These are phyloP conservation scores for Wickerhamiella musiphila DNA, from an alignment of 805 yeast species.

Conservation along the genomic window DNA sequence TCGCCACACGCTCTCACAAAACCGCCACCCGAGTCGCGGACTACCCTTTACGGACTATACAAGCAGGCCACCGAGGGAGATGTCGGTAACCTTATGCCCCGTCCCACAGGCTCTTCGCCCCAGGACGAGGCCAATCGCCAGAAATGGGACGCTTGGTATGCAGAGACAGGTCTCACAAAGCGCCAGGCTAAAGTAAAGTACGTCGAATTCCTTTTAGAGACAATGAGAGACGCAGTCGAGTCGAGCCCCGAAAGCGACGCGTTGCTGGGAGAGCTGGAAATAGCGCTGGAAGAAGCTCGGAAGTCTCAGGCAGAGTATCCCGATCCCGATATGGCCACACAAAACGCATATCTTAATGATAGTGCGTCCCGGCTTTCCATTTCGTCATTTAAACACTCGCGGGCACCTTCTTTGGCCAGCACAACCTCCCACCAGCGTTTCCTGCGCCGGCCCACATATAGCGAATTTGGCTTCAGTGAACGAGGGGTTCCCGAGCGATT, in stretches of 20 bases:
- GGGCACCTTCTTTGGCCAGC: too few relatives aligned
- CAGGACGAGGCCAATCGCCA: conserved; percentile 52
- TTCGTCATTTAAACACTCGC: too few relatives aligned
- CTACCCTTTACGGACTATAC: conserved; percentile 52
- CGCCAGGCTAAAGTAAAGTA: conserved; percentile 62
- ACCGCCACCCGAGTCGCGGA: conserved; percentile 13
- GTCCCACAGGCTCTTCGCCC: conserved; percentile 42
- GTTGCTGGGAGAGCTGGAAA: conserved; percentile 48
- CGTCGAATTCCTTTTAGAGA: conserved; percentile 48
- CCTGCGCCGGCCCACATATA: conserved; percentile 12
- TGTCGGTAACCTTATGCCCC: conserved; percentile 46
- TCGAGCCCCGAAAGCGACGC: conserved; percentile 52
- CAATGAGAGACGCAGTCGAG: conserved; percentile 32
- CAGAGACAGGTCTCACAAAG: conserved; percentile 46
- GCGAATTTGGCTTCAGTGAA: conserved; percentile 16
- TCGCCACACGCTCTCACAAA: conserved; percentile 12
- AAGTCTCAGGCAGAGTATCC: too few relatives aligned
- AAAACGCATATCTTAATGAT: too few relatives aligned
- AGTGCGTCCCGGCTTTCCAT: too few relatives aligned
- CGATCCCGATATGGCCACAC: too few relatives aligned
- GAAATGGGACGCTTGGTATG: conserved; percentile 76
- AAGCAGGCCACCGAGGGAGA: conserved; percentile 86
- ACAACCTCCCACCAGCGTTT: conserved; percentile 17
- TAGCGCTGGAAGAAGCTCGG: too few relatives aligned
- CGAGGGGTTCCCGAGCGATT: conserved; percentile 10